These are phyloP conservation scores for Collariella sp. DNA, from an alignment of 495 filamentous ascomycete species.

Conservation along the genomic window DNA sequence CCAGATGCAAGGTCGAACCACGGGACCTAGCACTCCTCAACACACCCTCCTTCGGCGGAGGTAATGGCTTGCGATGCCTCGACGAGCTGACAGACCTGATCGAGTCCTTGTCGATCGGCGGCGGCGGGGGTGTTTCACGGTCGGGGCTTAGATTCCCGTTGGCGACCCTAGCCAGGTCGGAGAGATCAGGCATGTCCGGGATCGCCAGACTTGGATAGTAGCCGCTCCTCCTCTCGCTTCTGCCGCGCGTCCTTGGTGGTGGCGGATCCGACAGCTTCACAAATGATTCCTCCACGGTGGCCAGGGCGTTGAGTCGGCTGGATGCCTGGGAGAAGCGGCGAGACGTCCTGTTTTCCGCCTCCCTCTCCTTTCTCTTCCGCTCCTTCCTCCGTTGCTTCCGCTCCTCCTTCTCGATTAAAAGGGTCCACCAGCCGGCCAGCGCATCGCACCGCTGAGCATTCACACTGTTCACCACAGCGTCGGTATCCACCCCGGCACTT, in stretches of 20 bases:
- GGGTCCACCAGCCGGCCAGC: constrained; percentile 91
- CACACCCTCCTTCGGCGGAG: constrained; percentile 72
- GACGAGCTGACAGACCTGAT: constrained; percentile 63
- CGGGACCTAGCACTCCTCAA: constrained; percentile 54
- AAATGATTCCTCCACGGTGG: constrained; percentile 64
- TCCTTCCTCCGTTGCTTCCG: constrained; percentile 79
- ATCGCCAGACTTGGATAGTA: constrained; percentile 41
- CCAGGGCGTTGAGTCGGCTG: constrained; percentile 70
- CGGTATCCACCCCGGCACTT: constrained; percentile 88
- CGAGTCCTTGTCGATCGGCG: constrained; percentile 72
- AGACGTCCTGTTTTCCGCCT: constrained; percentile 69
- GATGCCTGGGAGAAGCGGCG: constrained; percentile 79
- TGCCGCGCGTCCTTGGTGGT: constrained; percentile 49
- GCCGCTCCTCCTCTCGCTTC: constrained; percentile 44
- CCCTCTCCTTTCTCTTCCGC: constrained; percentile 74
- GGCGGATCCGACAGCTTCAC: constrained; percentile 36
- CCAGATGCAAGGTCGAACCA: constrained; percentile 72
- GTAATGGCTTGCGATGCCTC: constrained; percentile 58
- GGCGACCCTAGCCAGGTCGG: constrained; percentile 43
- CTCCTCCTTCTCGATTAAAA: constrained; percentile 92
- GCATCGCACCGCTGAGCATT: constrained; percentile 80
- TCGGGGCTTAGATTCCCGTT: constrained; percentile 34
- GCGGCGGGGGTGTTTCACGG: constrained; percentile 48
- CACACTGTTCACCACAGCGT: constrained; percentile 89
- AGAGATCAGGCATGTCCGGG: constrained; percentile 65